Evolutionary conservation across 768 basidiomycete genomes (phyloP).

Genomic region (Sistotremastrum niveocremeum): DNA sequence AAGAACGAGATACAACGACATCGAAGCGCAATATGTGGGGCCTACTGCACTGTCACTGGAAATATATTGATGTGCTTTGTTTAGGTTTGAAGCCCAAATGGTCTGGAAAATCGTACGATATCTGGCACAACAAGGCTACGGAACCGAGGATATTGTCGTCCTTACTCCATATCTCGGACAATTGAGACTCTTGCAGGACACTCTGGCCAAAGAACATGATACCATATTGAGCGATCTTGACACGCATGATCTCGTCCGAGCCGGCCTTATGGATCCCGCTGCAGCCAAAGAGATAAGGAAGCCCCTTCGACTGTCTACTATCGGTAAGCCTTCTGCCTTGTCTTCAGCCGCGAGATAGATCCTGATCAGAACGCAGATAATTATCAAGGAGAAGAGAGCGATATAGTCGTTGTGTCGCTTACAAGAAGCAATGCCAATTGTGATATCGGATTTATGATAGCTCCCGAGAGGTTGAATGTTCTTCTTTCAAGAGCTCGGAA

Average conservation of each 20-base stretch:
- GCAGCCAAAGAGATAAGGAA: conserved; percentile 28
- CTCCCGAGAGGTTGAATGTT: conserved; percentile 58
- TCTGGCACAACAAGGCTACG: conserved; percentile 55
- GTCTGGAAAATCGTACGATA: conserved; percentile 52
- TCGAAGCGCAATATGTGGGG: conserved; percentile 45
- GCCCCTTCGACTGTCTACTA: conserved; percentile 45
- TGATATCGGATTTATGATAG: conserved; percentile 61
- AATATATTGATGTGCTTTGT: background rate
- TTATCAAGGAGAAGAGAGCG: conserved; percentile 65
- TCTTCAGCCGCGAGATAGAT: background rate
- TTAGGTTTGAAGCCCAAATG: conserved; percentile 38
- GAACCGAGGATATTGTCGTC: conserved; percentile 43
- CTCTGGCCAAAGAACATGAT: conserved; percentile 27
- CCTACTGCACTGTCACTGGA: background rate
- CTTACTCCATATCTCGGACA: conserved; percentile 63
- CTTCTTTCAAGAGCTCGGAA: conserved; percentile 56
- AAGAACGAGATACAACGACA: conserved; percentile 31
- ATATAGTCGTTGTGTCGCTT: conserved; percentile 49
- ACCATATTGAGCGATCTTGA: conserved; percentile 49
- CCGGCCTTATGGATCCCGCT: conserved; percentile 33
- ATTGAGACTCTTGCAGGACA: conserved; percentile 33
- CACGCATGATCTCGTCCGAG: conserved; percentile 40
- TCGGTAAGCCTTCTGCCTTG: conserved; percentile 28
- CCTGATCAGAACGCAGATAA: conserved; percentile 34
- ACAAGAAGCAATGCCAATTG: conserved; percentile 41